Evolutionary conservation across 306 rosid genomes (phyloP).

Genomic region (Erythrophleum fordii): DNA sequence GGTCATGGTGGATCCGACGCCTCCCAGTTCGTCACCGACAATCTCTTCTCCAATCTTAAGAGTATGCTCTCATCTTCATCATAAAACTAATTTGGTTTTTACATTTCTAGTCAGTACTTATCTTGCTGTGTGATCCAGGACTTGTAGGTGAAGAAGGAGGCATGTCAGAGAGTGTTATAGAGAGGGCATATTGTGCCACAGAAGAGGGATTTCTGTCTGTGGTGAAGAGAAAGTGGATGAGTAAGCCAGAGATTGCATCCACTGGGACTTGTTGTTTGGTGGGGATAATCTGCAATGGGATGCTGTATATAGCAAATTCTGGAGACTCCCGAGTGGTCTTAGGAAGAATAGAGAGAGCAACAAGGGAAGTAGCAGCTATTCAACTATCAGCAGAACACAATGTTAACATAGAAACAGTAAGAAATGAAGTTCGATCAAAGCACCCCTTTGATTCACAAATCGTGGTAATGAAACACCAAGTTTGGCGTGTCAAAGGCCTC

Average conservation of each 20-base stretch:
- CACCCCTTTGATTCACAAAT: constrained; percentile 83
- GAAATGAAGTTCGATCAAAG: constrained; percentile 71
- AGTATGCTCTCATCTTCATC: constrained; percentile 57
- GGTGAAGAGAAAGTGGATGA: constrained; percentile 77
- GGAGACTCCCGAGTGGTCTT: constrained; percentile 88
- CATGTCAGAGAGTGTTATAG: constrained; percentile 69
- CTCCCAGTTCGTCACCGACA: constrained; percentile 75
- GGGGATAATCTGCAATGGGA: constrained; percentile 75
- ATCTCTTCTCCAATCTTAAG: constrained; percentile 72
- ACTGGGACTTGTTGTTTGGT: constrained; percentile 88
- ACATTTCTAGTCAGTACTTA: neutral
- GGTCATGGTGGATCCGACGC: constrained; percentile 97
- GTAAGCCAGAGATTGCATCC: constrained; percentile 79
- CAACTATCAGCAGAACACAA: constrained; percentile 89
- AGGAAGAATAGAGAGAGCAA: constrained; percentile 70
- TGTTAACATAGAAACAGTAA: constrained; percentile 67
- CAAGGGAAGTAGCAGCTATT: constrained; percentile 64
- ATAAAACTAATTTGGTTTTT: neutral
- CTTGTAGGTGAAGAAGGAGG: constrained; percentile 57
- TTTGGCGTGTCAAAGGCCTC: constrained; percentile 98
- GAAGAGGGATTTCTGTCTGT: constrained; percentile 75
- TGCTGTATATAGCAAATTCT: constrained; percentile 70
- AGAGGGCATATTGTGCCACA: constrained; percentile 70
- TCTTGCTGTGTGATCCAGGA: constrained; percentile 56
- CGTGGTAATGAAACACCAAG: constrained; percentile 69